phyloP scores from a whole-genome alignment of 768 basidiomycete genomes.

The Coprinopsis strossmayeri region DNA sequence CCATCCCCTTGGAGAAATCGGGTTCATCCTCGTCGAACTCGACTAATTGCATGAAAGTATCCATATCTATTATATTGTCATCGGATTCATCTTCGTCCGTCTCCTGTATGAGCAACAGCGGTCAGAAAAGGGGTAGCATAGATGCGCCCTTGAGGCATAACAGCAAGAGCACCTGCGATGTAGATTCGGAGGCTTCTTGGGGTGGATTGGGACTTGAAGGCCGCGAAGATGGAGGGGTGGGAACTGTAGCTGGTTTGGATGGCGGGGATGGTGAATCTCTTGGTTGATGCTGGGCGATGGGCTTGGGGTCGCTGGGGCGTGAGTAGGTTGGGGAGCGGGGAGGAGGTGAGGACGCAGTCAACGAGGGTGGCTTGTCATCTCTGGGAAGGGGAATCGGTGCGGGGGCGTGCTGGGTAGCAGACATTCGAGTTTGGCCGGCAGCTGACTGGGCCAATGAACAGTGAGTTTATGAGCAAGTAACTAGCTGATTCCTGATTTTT shows the following conservation, averaged over 20 bases:
- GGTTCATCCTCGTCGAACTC: slow-evolving; percentile 72
- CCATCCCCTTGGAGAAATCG: slow-evolving; percentile 78
- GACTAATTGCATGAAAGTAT: slow-evolving; percentile 78
- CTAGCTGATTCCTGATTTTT: slow-evolving; percentile 6
- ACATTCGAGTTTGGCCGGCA: neutral
- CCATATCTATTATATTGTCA: slow-evolving; percentile 57
- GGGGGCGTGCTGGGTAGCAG: slow-evolving; percentile 5
- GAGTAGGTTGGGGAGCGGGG: neutral
- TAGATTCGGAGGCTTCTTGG: neutral
- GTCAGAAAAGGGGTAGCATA: neutral
- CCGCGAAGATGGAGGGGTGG: neutral
- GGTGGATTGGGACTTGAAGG: neutral
- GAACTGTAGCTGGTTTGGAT: neutral
- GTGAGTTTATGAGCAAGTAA: slow-evolving; percentile 2
- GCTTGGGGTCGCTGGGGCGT: neutral
- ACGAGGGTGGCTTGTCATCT: slow-evolving; percentile 2
- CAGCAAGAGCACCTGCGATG: neutral
- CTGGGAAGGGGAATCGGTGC: neutral
- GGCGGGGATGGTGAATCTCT: neutral
- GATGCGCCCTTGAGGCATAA: neutral
- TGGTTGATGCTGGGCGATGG: slow-evolving; percentile 1
- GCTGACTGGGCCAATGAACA: neutral
- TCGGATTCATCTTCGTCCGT: slow-evolving; percentile 2
- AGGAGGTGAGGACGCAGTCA: neutral
- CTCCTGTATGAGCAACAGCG: neutral